Evolutionary conservation across 2,329 filamentous ascomycete genomes (phyloP), one percentile per base, ranked within the genome.

Genomic region (Phyllosticta capitalensis): DNA sequence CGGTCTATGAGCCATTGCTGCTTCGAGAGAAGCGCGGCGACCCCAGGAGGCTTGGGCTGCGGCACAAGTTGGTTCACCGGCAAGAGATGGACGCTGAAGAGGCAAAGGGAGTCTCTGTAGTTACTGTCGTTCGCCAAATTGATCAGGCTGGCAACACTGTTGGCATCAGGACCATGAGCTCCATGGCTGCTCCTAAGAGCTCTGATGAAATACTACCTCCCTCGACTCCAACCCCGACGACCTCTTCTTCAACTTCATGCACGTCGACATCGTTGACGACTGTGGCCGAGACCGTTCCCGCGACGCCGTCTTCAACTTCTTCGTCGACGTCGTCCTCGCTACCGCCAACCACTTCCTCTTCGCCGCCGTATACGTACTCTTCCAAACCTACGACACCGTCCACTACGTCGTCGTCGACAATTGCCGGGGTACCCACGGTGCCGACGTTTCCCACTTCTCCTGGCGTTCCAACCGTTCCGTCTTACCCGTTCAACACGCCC

Each of bases 371-470:
- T 1, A 30, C 28, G 12, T 9, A 12, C 28, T 30, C 28, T 30
- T 30, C 28, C 28, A n/a, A n/a, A n/a, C n/a, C n/a, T 10, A 10
- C 30, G 30, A 38, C 30, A 14, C 30, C 20, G 14, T 53, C 24
- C 12, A 53, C 9, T 21, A 53, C 21, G 12, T 53, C 24, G 20
- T 24, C 20, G 14, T 22, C 20, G 17, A 28, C 21, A 4, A 22
- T 68, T 7, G 67, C 67, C 50, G 60, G 61, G 12, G 69, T 71
- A 9, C 71, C 71, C 7, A 59, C 70, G 1, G 71, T 73, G 9
- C 70, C 70, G 33, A 62, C 68, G 12, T 74, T 73, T 56, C 72
- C 72, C 1, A 69, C 63, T 61, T 65, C 71, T 33, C 62, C 73
- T 33, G 63, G 53, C 20, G 59, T 57, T 14, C 63, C 60, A 33